A percentile compares a stretch with the other conserved stretches of the same genome.
These are phyloP conservation scores for Linanthus parryae DNA, from an alignment of 148 eudicot genomes.

Conservation along the genomic window DNA sequence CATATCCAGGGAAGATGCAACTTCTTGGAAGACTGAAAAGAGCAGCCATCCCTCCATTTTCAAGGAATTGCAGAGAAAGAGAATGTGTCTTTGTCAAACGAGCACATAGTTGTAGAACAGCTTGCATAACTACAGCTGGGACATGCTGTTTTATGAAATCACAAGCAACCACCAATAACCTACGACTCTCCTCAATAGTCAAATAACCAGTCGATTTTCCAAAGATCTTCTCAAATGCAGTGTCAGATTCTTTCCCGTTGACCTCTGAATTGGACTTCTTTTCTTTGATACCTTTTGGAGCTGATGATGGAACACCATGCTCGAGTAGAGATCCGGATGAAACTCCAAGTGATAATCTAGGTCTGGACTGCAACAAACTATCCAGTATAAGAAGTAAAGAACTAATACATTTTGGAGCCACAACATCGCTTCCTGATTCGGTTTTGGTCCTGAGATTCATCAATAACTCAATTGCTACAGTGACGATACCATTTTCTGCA, in stretches of 20 bases:
- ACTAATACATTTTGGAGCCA: slow-evolving; percentile 59
- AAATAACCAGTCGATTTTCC: slow-evolving; percentile 84
- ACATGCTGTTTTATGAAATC: slow-evolving; percentile 74
- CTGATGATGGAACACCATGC: slow-evolving; percentile 30
- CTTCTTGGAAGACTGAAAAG: slow-evolving; percentile 77
- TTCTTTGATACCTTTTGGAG: slow-evolving; percentile 30
- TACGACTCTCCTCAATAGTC: slow-evolving; percentile 70
- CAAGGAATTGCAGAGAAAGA: slow-evolving; percentile 75
- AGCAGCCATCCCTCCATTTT: slow-evolving; percentile 76
- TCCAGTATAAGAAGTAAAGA: slow-evolving; percentile 88
- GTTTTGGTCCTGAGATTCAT: slow-evolving; percentile 35
- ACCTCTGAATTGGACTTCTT: slow-evolving; percentile 24
- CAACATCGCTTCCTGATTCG: slow-evolving; percentile 37
- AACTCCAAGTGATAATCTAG: slow-evolving; percentile 32
- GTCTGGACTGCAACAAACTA: slow-evolving; percentile 74
- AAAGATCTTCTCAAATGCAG: slow-evolving; percentile 57
- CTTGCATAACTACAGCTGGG: slow-evolving; percentile 88
- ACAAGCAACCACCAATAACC: slow-evolving; percentile 58
- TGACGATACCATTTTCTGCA: slow-evolving; percentile 57
- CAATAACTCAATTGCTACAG: slow-evolving; percentile 56
- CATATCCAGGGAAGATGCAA: slow-evolving; percentile 87
- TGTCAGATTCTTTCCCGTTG: slow-evolving; percentile 28
- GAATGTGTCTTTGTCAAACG: slow-evolving; percentile 86
- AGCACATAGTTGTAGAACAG: slow-evolving; percentile 82
- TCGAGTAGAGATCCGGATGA: slow-evolving; percentile 34